Percentiles rank a stretch among this genome's conserved stretches.
Conservation (phyloP, 1,284 basidiomycete species). For the Melampsora americana region DNA sequence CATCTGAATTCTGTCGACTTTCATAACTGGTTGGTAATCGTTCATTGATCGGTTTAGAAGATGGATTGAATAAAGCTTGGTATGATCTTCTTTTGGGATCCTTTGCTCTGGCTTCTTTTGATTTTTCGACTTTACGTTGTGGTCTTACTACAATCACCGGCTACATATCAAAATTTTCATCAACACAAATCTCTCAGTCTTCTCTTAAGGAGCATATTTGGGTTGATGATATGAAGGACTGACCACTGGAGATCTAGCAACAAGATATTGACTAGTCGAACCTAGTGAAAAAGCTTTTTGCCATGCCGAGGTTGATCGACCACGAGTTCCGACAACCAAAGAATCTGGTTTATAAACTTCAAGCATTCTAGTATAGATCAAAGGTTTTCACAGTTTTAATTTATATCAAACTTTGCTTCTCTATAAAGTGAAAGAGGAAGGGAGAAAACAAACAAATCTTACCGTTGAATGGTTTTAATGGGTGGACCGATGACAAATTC, state of each 20-base stretch:
- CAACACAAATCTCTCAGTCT: too few relatives aligned
- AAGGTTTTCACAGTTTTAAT: not conserved
- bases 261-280: slow-evolving; percentile 44
- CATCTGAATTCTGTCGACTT: not conserved
- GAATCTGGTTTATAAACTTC: slow-evolving; percentile 43
- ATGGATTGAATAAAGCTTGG: slow-evolving; percentile 27
- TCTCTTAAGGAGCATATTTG: not conserved
- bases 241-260: slow-evolving; percentile 41
- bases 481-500: slow-evolving; percentile 43
- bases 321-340: slow-evolving; percentile 39
- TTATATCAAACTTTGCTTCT: too few relatives aligned
- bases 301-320: slow-evolving; percentile 30
- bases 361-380: slow-evolving; percentile 22
- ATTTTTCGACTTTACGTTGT: slow-evolving; percentile 32
- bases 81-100: slow-evolving; percentile 42
- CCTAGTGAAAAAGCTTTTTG: slow-evolving; percentile 41
- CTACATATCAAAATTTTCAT: too few relatives aligned
- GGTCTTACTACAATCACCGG: slow-evolving; percentile 44
- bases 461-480: slow-evolving; percentile 44
- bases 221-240: not conserved
- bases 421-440: not conserved
- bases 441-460: not conserved
- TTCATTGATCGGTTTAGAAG: slow-evolving; percentile 13
- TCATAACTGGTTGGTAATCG: slow-evolving; percentile 4
- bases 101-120: slow-evolving; percentile 39